Evolutionary conservation across 805 yeast species (phyloP), one percentile per base, ranked within the genome.

Genomic region (Suhomyces sp.): DNA sequence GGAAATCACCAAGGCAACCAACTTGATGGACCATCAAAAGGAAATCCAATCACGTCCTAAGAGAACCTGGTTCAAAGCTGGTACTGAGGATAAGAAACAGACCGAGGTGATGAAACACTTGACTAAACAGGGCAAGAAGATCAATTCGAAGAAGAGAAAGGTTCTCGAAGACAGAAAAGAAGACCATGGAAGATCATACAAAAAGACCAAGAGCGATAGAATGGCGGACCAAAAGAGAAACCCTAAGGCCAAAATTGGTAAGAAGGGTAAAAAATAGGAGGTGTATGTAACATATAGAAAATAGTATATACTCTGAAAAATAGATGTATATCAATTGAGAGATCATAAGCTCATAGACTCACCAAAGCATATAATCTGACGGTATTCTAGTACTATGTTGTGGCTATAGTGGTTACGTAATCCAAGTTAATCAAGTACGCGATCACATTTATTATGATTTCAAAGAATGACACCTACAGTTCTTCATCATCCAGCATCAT

Each of bases 1-100:
- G 84, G 93, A 93, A 57, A 61, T 91, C 30, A 76, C 74, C 45
- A 87, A 84, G 59, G 95, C 95, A 38, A 84, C 83, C 51, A 93
- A 93, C 59, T 50, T 93, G 57, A 64, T 93, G 44, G 83, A 76
- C 54, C 88, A 85, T 51, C 77, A 79, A 47, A 76, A 76, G 35
- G 98, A 93, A 61, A 93, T 93, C 53, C 74, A 77, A 46, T 68
- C 96, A 1, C 77, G 97, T 53, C 98, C 98, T 21, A 88, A 77
- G 61, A 79, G 99, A 66, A 93, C 98, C 0, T 93, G 99, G 99
- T 91, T 93, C 60, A 91, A 87, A 63, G 53, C 70, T 21, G 79
- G 75, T 41, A 62, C 60, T 31, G 81, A 77, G 22, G 77, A 78
- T 61, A 65, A 69, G 61, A 65, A 49, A 48, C 60, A 53, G 56